Percentiles rank a stretch among this genome's conserved stretches.
phyloP scores from a whole-genome alignment of 73 alveolate genomes.

The Paramecium sexaurelia region DNA sequence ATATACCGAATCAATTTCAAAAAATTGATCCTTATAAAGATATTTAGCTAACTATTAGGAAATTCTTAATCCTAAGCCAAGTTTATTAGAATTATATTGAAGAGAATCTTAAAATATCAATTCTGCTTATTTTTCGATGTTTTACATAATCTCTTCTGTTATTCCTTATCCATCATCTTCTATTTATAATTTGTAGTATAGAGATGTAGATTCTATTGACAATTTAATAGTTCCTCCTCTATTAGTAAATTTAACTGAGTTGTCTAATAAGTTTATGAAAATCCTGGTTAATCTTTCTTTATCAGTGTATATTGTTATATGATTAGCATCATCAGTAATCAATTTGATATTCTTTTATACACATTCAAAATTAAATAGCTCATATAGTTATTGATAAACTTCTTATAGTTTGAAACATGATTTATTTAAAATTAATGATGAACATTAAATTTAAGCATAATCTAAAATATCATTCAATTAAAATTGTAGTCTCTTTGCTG shows the following conservation, averaged over 20 bases:
- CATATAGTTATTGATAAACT: background rate
- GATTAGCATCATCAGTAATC: background rate
- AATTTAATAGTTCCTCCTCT: background rate
- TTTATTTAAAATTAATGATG: background rate
- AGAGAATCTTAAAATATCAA: background rate
- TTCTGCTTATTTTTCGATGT: background rate
- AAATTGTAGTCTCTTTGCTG: background rate
- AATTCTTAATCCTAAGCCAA: conserved; percentile 22
- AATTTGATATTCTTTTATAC: background rate
- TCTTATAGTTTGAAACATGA: background rate
- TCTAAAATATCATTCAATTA: conserved; percentile 8
- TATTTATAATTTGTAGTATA: background rate
- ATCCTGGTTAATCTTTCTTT: conserved; percentile 8
- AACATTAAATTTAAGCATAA: conserved; percentile 35
- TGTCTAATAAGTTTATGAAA: background rate
- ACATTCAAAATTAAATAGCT: background rate
- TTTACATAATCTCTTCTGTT: background rate
- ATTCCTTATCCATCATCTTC: conserved; percentile 41
- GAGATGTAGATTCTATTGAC: background rate
- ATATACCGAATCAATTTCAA: background rate
- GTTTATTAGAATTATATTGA: background rate
- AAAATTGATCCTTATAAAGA: background rate
- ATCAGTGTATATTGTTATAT: background rate
- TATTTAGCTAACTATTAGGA: conserved; percentile 28
- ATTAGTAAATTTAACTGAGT: conserved; percentile 31